Evolutionary conservation across 495 filamentous ascomycete genomes (phyloP).

Genomic region (Barbatosphaeria neglecta): DNA sequence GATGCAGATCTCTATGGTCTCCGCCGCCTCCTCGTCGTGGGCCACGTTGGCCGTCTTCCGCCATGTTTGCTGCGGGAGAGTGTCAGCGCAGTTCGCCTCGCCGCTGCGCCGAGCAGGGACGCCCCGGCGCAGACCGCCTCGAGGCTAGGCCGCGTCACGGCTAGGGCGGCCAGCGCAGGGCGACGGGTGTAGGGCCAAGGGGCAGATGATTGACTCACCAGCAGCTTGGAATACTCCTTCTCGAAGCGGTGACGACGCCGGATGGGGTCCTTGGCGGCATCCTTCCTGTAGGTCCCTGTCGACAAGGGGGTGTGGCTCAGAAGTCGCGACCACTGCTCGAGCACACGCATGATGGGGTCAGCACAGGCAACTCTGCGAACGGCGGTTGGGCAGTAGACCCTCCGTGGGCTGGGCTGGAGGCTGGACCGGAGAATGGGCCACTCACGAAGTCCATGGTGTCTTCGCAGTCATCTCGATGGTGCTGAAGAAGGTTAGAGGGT

Average conservation of each 20-base stretch:
- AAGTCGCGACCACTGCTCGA: conserved; percentile 72
- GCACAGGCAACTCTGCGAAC: too few species aligned
- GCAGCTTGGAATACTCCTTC: conserved; percentile 69
- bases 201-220: conserved; percentile 47
- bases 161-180: neutral
- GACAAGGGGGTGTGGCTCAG: conserved; percentile 67
- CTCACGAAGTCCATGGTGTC: conserved; percentile 32
- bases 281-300: conserved; percentile 43
- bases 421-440: neutral
- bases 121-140: too few species aligned
- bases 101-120: too few species aligned
- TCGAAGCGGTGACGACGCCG: conserved; percentile 85
- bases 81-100: too few species aligned
- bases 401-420: neutral
- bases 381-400: too few species aligned
- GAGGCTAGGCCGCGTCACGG: too few species aligned
- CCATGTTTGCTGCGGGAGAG: conserved; percentile 59
- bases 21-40: conserved; percentile 40
- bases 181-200: neutral
- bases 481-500: conserved; percentile 4
- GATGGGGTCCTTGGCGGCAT: conserved; percentile 61
- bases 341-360: too few species aligned
- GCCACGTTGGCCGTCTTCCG: conserved; percentile 48
- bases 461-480: conserved; percentile 21
- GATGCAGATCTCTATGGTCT: conserved; percentile 39